Evolutionary conservation across 805 yeast genomes (phyloP).

Genomic region (Pichia rugopelliculosa): DNA sequence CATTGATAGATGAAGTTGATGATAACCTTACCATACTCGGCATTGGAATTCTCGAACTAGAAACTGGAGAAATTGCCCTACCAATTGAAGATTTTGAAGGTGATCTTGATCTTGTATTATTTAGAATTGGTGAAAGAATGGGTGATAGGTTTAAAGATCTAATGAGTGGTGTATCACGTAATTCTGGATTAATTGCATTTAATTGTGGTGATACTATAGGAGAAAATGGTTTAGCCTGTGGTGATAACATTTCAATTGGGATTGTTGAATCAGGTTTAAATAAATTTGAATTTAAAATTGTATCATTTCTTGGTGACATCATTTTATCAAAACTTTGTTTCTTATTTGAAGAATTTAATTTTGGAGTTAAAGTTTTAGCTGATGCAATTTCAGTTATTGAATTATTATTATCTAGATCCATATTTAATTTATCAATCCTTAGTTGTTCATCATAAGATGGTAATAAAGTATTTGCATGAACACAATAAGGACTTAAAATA

Average conservation of each 20-base stretch:
- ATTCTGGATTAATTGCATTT: slow-evolving; percentile 24
- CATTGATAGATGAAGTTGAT: slow-evolving; percentile 34
- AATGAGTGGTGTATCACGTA: slow-evolving; percentile 14
- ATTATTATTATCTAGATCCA: background rate
- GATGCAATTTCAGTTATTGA: background rate
- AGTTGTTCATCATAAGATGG: slow-evolving; percentile 53
- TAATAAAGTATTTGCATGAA: slow-evolving; percentile 69
- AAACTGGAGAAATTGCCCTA: slow-evolving; percentile 2
- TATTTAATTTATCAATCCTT: slow-evolving; percentile 6
- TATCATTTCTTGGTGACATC: slow-evolving; percentile 21
- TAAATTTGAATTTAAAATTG: slow-evolving; percentile 36
- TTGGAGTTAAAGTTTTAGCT: slow-evolving; percentile 4
- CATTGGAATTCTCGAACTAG: background rate
- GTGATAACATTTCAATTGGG: slow-evolving; percentile 44
- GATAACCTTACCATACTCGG: background rate
- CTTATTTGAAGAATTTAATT: background rate
- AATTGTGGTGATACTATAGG: slow-evolving; percentile 32
- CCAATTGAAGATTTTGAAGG: slow-evolving; percentile 29
- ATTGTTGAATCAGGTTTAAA: slow-evolving; percentile 45
- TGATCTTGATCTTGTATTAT: slow-evolving; percentile 43
- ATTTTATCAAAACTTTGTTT: slow-evolving; percentile 18
- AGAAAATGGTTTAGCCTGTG: slow-evolving; percentile 59
- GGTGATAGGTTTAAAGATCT: slow-evolving; percentile 13
- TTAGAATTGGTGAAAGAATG: slow-evolving; percentile 23
- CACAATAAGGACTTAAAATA: slow-evolving; percentile 66